Evolutionary conservation across 148 eudicot species (phyloP), one percentile per base, ranked within the genome.

Genomic region (Simmondsia chinensis): DNA sequence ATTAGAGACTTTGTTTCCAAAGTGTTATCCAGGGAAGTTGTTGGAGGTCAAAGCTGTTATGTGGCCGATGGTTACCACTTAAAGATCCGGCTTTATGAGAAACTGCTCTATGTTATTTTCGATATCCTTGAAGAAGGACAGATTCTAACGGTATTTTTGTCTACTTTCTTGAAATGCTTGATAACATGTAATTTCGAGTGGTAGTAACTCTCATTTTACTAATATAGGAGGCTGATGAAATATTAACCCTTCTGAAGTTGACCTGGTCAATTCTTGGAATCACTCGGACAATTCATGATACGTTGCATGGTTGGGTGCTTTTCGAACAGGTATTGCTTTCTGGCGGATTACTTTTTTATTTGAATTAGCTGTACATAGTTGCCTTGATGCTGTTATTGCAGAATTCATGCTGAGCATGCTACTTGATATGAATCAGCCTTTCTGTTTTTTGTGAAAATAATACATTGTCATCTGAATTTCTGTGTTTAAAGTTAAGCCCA

Each of bases 51-150:
- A 59, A 67, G 72, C 46, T 64, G 61, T 49, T 67, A 55, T 61
- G 71, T 73, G 72, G 70, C 64, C 19, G 39, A 72, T 50, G 66
- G 84, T 48, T 74, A 81, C 60, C 95, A 75, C 64, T 65, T 89
- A 34, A 75, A 78, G 46, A 56, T 78, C 24, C 77, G 84, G 33
- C 77, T 89, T 45, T 89, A 89, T 54, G 93, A 80, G 71, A 80
- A 71, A 47, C 62, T 89, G 44, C 71, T 89, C 24, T 65, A 52
- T 66, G 66, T 79, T 24, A 40, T 89, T 35, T 89, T 89, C 70
- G 97, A 89, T 50, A 78, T 77, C 47, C 73, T 88, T 54, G 97
- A 88, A 48, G 97, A 88, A 48, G 75, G 86, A 43, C 83, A 83
- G 45, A 64, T 88, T 20, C 46, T 88, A 54, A 68, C 48, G 86